phyloP scores from a whole-genome alignment of 768 basidiomycete species.

The Lyophyllum shimeji region DNA sequence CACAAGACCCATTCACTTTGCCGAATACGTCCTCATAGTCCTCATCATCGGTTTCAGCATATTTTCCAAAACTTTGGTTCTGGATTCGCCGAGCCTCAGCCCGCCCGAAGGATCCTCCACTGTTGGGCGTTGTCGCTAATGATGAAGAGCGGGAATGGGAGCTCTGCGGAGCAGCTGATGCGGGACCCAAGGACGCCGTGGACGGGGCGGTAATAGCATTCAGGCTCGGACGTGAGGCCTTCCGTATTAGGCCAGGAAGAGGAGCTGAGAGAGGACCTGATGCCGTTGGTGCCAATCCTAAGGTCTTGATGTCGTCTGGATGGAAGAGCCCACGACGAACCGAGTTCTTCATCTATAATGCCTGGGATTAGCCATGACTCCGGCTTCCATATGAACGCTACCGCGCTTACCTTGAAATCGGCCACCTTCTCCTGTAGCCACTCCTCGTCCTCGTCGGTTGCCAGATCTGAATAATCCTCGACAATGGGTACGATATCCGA shows the following conservation, averaged over 20 bases:
- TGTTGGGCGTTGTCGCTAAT: conserved; percentile 40
- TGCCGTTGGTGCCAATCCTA: conserved; percentile 50
- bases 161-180: conserved; percentile 21
- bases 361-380: neutral
- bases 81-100: conserved; percentile 57
- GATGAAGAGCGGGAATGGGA: conserved; percentile 63
- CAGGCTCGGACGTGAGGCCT: conserved; percentile 52
- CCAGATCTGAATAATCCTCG: conserved; percentile 92
- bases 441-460: conserved; percentile 71
- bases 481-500: conserved; percentile 65
- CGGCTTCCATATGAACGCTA: neutral
- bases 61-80: conserved; percentile 71
- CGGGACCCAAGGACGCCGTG: conserved; percentile 28
- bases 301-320: conserved; percentile 84
- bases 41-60: conserved; percentile 83
- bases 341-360: conserved; percentile 63
- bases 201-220: conserved; percentile 38
- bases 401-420: conserved; percentile 67
- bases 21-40: conserved; percentile 97
- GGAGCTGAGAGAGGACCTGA: conserved; percentile 71
- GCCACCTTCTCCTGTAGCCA: conserved; percentile 76
- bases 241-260: conserved; percentile 53
- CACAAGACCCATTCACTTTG: conserved; percentile 66
- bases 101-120: conserved; percentile 62
- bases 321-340: conserved; percentile 78